Evolutionary conservation across 345 rosid genomes (phyloP).

Genomic region (Linum lewisii): DNA sequence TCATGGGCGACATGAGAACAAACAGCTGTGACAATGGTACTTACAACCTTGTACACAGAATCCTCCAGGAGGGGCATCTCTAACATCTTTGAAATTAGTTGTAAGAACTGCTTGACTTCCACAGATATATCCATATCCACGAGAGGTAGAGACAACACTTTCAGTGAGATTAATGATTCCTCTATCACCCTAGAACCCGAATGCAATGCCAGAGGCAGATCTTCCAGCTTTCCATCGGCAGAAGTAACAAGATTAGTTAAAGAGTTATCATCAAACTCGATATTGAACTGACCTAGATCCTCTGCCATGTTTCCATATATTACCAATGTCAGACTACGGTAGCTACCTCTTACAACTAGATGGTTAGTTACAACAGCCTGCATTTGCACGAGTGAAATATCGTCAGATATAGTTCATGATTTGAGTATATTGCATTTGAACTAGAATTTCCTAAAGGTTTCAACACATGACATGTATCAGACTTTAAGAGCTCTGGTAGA

Average conservation of each 20-base stretch:
- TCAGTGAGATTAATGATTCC: slow-evolving; percentile 57
- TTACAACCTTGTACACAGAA: slow-evolving; percentile 42
- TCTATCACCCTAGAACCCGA: slow-evolving; percentile 54
- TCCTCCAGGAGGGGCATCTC: slow-evolving; percentile 38
- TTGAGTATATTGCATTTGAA: neutral
- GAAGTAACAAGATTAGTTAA: slow-evolving; percentile 78
- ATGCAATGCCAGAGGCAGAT: slow-evolving; percentile 72
- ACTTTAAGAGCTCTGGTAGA: neutral
- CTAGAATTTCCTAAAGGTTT: neutral
- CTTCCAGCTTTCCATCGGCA: slow-evolving; percentile 85
- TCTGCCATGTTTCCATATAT: slow-evolving; percentile 92
- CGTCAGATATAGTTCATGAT: neutral
- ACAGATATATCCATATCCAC: slow-evolving; percentile 45
- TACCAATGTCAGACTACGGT: slow-evolving; percentile 83
- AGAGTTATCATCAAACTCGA: slow-evolving; percentile 84
- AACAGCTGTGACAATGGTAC: slow-evolving; percentile 40
- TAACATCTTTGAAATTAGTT: slow-evolving; percentile 47
- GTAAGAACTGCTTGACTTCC: slow-evolving; percentile 70
- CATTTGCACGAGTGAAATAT: slow-evolving; percentile 9
- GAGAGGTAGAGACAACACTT: slow-evolving; percentile 49
- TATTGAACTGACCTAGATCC: slow-evolving; percentile 97
- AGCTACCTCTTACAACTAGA: slow-evolving; percentile 93
- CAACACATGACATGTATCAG: neutral
- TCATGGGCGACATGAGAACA: slow-evolving; percentile 44
- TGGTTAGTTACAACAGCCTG: slow-evolving; percentile 99